Evolutionary conservation across 805 yeast species (phyloP), one percentile per base, ranked within the genome.

Genomic region (Hanseniaspora occidentalis): DNA sequence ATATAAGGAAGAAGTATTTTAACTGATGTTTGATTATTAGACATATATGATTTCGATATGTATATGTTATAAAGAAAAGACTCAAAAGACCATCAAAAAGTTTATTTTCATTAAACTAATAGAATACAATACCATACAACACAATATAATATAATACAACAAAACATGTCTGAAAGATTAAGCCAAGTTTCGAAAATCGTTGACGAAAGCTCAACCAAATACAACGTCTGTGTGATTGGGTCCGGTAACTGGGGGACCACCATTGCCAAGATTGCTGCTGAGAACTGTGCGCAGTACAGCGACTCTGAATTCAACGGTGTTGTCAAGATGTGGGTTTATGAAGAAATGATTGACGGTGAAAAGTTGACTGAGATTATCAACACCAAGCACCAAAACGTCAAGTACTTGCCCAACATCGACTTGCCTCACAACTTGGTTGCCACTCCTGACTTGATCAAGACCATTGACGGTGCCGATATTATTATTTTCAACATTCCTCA

Each of bases 241-340:
- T 86, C 96, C 23, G 98, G 97, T 58, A 89, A 89, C 65, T 89
- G 98, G 83, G 98, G 98, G 48, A 85, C 96, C 29, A 89, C 97
- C 16, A 86, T 92, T 41, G 96, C 97, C 47, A 89, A 92, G 61
- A 85, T 89, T 35, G 79, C 86, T 21, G 86, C 96, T 29, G 97
- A 92, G 63, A 88, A 86, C 61, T 69, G 88, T 34, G 70, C 69
- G 16, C 70, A 75, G 29, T 64, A 84, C 53, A 29, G 33, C 8
- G 40, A 39, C 11, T 31, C 19, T 10, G 20, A 36, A 22, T 92
- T 92, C 61, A 70, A 75, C 44, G 66, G 65, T 45, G 66, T 73
- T 42, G 96, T 92, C 31, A 78, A 80, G 53, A 88, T 92, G 97
- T 92, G 98, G 98, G 98, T 92, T 11, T 84, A 71, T 52, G 89